A percentile compares a stretch with the other conserved stretches of the same genome.
phyloP scores from a whole-genome alignment of 345 rosid genomes.

The Salix udensis region DNA sequence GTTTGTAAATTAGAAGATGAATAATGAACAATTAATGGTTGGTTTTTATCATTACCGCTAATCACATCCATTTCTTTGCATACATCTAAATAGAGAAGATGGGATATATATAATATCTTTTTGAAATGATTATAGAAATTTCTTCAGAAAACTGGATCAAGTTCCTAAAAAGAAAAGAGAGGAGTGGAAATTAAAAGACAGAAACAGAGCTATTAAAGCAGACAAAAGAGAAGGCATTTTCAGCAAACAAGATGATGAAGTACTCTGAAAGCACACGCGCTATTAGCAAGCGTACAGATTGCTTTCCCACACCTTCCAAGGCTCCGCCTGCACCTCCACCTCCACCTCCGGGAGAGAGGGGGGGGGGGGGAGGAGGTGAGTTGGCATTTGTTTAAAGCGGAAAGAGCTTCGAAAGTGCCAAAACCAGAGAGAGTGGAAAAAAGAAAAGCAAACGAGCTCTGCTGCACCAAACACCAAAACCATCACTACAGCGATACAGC shows the following conservation, averaged over 20 bases:
- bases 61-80: too few relatives aligned
- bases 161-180: neutral
- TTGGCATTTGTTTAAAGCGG: neutral
- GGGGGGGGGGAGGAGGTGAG: neutral
- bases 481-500: neutral
- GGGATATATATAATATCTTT: too few relatives aligned
- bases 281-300: neutral
- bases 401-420: neutral
- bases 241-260: neutral
- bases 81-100: too few relatives aligned
- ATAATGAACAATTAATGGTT: too few relatives aligned
- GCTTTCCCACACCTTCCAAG: neutral
- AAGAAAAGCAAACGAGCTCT: conserved; percentile 1
- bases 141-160: neutral
- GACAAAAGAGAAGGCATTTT: neutral
- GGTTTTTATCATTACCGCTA: too few relatives aligned
- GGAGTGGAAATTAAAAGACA: too few relatives aligned
- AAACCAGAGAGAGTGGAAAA: conserved; percentile 2
- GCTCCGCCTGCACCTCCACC: neutral
- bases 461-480: conserved; percentile 8
- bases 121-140: too few relatives aligned
- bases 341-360: conserved; percentile 1
- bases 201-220: neutral
- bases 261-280: conserved; percentile 17
- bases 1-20: too few relatives aligned